Conservation (phyloP, 129 eudicot genomes). For the Saposhnikovia divaricata region DNA sequence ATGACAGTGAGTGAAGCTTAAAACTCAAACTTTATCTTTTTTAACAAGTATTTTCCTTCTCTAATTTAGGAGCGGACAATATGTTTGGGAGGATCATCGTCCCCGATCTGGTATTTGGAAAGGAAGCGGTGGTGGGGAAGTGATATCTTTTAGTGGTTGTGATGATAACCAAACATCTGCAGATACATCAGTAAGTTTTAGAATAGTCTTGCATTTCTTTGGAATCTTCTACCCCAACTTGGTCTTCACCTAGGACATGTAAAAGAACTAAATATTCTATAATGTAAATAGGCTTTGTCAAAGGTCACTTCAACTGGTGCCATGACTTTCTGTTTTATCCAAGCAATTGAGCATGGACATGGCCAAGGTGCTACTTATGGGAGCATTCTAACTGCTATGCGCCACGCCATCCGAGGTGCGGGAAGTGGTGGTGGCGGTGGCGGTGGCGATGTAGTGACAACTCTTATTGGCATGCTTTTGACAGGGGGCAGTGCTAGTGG, state of each 20-base stretch:
- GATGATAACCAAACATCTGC: constrained; percentile 95
- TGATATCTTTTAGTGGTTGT: constrained; percentile 88
- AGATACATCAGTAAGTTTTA: constrained; percentile 79
- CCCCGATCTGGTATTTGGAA: constrained; percentile 89
- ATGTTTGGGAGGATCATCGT: constrained; percentile 96
- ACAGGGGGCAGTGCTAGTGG: constrained; percentile 77
- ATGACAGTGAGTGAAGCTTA: not conserved
- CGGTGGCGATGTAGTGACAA: constrained; percentile 51
- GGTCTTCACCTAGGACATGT: not conserved
- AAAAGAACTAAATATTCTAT: not conserved
- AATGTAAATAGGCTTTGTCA: constrained; percentile 62
- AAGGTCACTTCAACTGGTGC: constrained; percentile 92
- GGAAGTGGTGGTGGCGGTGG: constrained; percentile 35
- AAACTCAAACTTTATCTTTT: not conserved
- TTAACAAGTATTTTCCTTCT: not conserved
- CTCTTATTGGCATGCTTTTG: constrained; percentile 72
- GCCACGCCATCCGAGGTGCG: constrained; percentile 45
- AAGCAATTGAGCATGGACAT: constrained; percentile 90
- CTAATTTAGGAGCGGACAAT: constrained; percentile 50
- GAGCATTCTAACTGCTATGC: constrained; percentile 69
- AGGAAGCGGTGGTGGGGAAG: constrained; percentile 92
- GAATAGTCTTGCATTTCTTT: not conserved
- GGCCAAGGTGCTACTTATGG: constrained; percentile 79
- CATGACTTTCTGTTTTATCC: constrained; percentile 86
- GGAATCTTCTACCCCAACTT: not conserved